Percentiles rank a stretch among this genome's conserved stretches.
phyloP scores from a whole-genome alignment of 208 protist species.

The Strigomonas culicis region DNA sequence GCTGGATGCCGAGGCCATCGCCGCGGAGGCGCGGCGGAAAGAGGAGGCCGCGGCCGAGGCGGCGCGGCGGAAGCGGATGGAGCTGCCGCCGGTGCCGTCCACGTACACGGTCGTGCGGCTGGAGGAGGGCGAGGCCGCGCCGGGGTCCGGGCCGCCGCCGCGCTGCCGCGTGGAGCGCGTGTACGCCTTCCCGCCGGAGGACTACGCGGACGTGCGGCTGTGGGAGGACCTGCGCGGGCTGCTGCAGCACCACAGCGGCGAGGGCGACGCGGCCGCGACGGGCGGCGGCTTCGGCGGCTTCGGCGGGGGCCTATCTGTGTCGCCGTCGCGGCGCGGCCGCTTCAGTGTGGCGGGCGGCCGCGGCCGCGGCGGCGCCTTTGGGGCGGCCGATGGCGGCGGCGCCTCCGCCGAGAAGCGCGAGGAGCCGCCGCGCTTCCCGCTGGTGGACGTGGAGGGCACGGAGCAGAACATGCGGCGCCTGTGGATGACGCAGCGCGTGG shows the following conservation, averaged over 20 bases:
- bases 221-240: slow-evolving; percentile 10
- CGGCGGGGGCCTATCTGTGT: background rate
- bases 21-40: background rate
- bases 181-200: slow-evolving; percentile 1
- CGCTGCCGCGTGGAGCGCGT: background rate
- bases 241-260: slow-evolving; percentile 1
- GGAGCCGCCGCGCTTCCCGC: slow-evolving; percentile 13
- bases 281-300: background rate
- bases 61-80: background rate
- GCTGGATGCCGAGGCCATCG: background rate
- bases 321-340: background rate
- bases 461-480: slow-evolving; percentile 1
- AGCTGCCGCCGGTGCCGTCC: slow-evolving; percentile 3
- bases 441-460: slow-evolving; percentile 11
- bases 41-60: background rate
- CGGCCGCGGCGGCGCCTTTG: background rate
- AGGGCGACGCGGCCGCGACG: background rate
- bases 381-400: background rate
- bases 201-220: slow-evolving; percentile 11
- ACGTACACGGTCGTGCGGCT: background rate
- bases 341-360: background rate
- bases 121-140: slow-evolving; percentile 5
- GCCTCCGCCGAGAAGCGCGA: background rate
- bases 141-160: background rate
- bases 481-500: slow-evolving; percentile 16